phyloP scores from a whole-genome alignment of 176 grass and related monocot genomes.

The Ensete ventricosum region DNA sequence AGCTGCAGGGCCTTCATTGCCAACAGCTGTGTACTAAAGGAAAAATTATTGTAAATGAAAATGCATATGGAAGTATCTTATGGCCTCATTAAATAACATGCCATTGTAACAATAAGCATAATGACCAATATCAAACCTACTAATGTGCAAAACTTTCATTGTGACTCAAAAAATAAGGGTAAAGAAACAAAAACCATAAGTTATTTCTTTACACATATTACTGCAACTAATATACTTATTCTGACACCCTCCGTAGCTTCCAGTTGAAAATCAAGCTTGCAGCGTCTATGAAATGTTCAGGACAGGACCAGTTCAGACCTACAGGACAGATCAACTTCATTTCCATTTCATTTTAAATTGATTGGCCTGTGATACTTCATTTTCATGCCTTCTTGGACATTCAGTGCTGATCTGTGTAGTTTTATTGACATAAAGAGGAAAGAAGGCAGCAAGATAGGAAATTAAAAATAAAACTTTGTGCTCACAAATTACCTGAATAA shows the following conservation, averaged over 20 bases:
- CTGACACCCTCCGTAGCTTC: too few relatives aligned
- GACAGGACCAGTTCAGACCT: too few relatives aligned
- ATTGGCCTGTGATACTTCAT: neutral
- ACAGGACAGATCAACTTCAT: neutral
- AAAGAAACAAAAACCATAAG: neutral
- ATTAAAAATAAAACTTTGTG: neutral
- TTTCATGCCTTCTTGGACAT: neutral
- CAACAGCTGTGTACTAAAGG: conserved; percentile 63
- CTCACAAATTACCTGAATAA: conserved; percentile 59
- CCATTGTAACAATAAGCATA: neutral
- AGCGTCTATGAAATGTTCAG: too few relatives aligned
- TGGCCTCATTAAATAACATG: neutral
- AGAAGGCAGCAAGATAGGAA: conserved; percentile 1
- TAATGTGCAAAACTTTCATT: neutral
- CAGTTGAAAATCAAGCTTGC: too few relatives aligned
- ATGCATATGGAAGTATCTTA: neutral
- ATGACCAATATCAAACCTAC: neutral
- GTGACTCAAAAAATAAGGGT: neutral
- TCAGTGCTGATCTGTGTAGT: neutral
- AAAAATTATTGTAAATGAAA: conserved; percentile 14
- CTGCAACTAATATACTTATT: too few relatives aligned
- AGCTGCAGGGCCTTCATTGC: conserved; percentile 55
- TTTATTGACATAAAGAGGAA: neutral
- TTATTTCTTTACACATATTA: too few relatives aligned
- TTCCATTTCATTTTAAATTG: neutral